Evolutionary conservation across 129 eudicot species (phyloP), one percentile per base, ranked within the genome.

Genomic region (Saussurea involucrata): DNA sequence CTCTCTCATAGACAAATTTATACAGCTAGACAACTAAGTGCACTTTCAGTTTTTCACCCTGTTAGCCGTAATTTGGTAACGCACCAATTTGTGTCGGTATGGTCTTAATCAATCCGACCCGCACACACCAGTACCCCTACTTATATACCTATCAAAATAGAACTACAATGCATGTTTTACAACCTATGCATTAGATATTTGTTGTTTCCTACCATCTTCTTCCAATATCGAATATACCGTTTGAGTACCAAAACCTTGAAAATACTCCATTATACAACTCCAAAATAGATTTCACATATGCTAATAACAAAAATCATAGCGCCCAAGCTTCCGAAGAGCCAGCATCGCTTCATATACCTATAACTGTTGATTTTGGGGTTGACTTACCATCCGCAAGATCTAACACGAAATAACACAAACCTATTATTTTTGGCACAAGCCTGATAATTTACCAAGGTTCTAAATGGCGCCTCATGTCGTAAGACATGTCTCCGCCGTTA

Each of bases 331-430:
- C 37, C 67, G 12, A 70, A 64, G 31, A 53, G 71, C 32, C 63
- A 63, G 7, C 36, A 57, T 32, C 7, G 27, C 31, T 57, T 34
- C 73, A 60, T 28, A 46, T 36, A 63, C 68, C 74, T 63, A 63
- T 44, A 22, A 7, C 24, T 3, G 20, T 63, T 69, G 63, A 53
- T 37, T 36, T 64, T 71, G 34, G 69, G 82, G 32, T 63, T 31
- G 58, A 76, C 65, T 65, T 67, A 74, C n/a, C 29, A 15, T 76
- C 12, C 82, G 80, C 80, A 87, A 77, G 32, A 87, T 79, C 92
- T 87, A 80, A 21, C 12, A 74, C 32, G 64, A 36, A 37, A 86
- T 70, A 71, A 53, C 20, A 68, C 33, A 65, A 69, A 49, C 49
- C 49, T 40, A 57, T 53, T 72, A 78, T 31, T 40, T n/a, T 32